Conservation (phyloP, 2,329 filamentous ascomycete genomes). For the Sporothrix schenckii region DNA sequence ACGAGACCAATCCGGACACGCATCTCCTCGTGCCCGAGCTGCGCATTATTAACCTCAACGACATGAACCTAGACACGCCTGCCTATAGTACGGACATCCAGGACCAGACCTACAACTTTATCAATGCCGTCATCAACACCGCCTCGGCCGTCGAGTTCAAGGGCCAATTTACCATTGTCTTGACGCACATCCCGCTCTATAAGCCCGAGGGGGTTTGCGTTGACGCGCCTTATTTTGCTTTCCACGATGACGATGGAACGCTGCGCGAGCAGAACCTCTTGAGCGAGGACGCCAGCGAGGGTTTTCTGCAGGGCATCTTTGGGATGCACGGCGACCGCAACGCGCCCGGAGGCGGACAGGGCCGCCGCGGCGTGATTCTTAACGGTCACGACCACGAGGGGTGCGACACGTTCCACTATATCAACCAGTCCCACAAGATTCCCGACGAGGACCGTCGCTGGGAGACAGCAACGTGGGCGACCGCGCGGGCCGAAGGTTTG, state of each 20-base stretch:
- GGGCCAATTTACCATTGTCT: constrained; percentile 75
- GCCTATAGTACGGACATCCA: constrained; percentile 69
- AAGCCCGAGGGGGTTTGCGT: constrained; percentile 81
- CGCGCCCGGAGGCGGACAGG: constrained; percentile 63
- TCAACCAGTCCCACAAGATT: constrained; percentile 62
- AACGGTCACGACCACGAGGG: constrained; percentile 96
- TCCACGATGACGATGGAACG: constrained; percentile 68
- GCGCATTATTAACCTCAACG: constrained; percentile 83
- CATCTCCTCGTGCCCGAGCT: constrained; percentile 65
- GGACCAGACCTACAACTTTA: constrained; percentile 74
- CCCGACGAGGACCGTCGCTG: constrained; percentile 50
- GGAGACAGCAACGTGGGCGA: constrained; percentile 55
- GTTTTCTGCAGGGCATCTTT: constrained; percentile 82
- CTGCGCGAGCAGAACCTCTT: constrained; percentile 92
- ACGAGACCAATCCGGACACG: constrained; percentile 50
- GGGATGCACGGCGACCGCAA: constrained; percentile 68
- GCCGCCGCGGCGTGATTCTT: constrained; percentile 75
- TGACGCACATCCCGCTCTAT: constrained; percentile 91
- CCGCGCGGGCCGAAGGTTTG: constrained; percentile 50
- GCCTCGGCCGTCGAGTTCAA: constrained; percentile 63
- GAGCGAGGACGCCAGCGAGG: constrained; percentile 68
- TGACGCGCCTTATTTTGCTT: constrained; percentile 81
- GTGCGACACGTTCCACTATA: constrained; percentile 84
- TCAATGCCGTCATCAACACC: constrained; percentile 68
- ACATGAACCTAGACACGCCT: constrained; percentile 90